Evolutionary conservation across 129 eudicot genomes (phyloP).

Genomic region (Helianthus tuberosus): DNA sequence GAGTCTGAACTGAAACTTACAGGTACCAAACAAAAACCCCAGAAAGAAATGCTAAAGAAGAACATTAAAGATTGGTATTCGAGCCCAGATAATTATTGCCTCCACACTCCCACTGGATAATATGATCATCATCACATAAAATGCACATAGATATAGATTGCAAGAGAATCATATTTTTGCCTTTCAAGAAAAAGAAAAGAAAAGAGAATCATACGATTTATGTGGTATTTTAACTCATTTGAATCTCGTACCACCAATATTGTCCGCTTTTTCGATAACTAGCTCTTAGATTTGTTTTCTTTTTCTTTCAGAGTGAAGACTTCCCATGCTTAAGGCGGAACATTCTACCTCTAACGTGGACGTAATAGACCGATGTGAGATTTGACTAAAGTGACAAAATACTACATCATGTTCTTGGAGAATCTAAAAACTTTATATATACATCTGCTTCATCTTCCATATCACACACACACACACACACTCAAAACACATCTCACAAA

Average conservation of each 20-base stretch:
- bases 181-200: background rate
- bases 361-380: no score
- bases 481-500: conserved; percentile 35
- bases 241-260: no score
- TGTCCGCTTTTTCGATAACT: no score
- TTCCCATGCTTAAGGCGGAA: no score
- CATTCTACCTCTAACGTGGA: no score
- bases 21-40: conserved; percentile 42
- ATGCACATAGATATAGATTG: background rate
- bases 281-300: no score
- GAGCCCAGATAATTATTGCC: conserved; percentile 40
- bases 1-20: conserved; percentile 58
- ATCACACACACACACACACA: conserved; percentile 27
- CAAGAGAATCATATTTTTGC: conserved; percentile 10
- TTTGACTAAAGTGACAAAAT: no score
- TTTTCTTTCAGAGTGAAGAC: no score
- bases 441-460: conserved; percentile 25
- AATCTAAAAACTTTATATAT: conserved; percentile 29
- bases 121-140: conserved; percentile 12
- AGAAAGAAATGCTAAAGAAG: conserved; percentile 34
- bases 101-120: no score
- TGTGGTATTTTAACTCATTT: no score
- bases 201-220: conserved; percentile 12
- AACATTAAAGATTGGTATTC: background rate
- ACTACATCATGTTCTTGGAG: background rate